Evolutionary conservation across 169 alveolate species (phyloP).

Genomic region (Miamiensis avidus): DNA sequence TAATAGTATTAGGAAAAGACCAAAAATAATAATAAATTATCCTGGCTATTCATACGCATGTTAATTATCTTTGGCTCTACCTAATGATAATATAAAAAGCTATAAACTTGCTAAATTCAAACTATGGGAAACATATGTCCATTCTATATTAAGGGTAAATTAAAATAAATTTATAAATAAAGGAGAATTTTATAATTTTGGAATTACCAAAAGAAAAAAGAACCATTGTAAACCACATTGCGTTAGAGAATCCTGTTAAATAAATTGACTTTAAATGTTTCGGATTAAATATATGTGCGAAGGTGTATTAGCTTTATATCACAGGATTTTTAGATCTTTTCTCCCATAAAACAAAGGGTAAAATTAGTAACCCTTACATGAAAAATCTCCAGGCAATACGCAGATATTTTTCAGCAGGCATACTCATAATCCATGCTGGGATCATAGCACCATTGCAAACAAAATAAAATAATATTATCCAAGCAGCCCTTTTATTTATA

Average conservation of each 20-base stretch:
- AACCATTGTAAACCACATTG: slow-evolving; percentile 30
- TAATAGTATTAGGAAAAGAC: slow-evolving; percentile 13
- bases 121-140: not conserved
- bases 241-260: slow-evolving; percentile 19
- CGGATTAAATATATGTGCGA: slow-evolving; percentile 11
- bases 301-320: slow-evolving; percentile 1
- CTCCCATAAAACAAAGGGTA: slow-evolving; percentile 38
- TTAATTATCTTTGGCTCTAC: slow-evolving; percentile 17
- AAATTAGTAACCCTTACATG: slow-evolving; percentile 26
- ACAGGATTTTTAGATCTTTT: slow-evolving; percentile 16
- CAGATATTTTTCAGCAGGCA: slow-evolving; percentile 43
- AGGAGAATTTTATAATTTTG: not conserved
- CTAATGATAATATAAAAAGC: not conserved
- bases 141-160: not conserved
- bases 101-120: not conserved
- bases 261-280: slow-evolving; percentile 25
- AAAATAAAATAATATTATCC: no score
- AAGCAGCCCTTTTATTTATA: not conserved
- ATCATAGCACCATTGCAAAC: slow-evolving; percentile 11
- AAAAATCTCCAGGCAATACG: slow-evolving; percentile 49
- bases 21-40: slow-evolving; percentile 9
- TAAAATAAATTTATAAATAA: no score
- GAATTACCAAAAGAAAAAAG: slow-evolving; percentile 7
- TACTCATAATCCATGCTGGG: slow-evolving; percentile 48
- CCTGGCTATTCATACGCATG: slow-evolving; percentile 15